A percentile compares a stretch with the other conserved stretches of the same genome.
Evolutionary conservation across 108 stramenopile species (phyloP).

Genomic region (Skeletonema potamos): DNA sequence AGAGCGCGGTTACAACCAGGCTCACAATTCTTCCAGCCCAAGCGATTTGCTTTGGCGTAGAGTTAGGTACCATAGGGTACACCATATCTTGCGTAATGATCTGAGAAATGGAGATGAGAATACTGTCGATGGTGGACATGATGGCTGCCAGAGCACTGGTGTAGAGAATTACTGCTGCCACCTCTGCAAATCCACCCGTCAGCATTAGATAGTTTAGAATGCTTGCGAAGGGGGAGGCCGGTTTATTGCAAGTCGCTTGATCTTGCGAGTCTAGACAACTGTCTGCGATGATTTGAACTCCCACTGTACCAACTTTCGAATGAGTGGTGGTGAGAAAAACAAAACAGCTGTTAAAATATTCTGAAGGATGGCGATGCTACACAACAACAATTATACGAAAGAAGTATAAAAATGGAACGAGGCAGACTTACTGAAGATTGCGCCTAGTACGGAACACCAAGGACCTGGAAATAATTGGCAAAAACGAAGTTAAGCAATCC

Average conservation of each 20-base stretch:
- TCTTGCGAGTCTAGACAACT: too few relatives aligned
- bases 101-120: constrained; percentile 39
- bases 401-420: too few relatives aligned
- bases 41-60: neutral
- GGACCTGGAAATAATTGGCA: neutral
- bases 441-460: constrained; percentile 22
- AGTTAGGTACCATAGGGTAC: constrained; percentile 3
- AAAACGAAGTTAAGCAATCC: too few relatives aligned
- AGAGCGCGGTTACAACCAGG: neutral
- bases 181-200: constrained; percentile 17
- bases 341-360: too few relatives aligned
- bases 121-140: constrained; percentile 42
- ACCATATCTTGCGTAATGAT: constrained; percentile 26
- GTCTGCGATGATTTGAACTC: constrained; percentile 24
- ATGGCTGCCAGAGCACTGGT: constrained; percentile 37
- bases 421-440: too few relatives aligned
- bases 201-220: constrained; percentile 32
- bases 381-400: too few relatives aligned
- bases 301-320: constrained; percentile 42
- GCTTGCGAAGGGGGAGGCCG: constrained; percentile 14
- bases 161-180: constrained; percentile 14
- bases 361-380: too few relatives aligned
- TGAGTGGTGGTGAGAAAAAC: too few relatives aligned
- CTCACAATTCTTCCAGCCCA: constrained; percentile 16
- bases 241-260: neutral